Evolutionary conservation across 78 protist species (phyloP).

Genomic region (Polysphondylium violaceum): DNA sequence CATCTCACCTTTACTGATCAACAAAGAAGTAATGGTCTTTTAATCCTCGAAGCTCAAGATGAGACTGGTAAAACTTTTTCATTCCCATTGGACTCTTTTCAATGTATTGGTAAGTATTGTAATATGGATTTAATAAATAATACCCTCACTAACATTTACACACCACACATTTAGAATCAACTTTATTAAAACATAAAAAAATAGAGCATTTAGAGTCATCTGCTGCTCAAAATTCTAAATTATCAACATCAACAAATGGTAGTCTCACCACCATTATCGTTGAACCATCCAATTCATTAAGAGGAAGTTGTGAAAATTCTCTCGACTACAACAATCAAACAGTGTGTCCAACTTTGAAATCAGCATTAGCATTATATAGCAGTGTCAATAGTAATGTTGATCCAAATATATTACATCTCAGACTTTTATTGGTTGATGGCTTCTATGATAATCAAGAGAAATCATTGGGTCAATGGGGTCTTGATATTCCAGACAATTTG

Average conservation of each 20-base stretch:
- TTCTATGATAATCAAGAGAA: too few species aligned
- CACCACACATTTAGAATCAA: not conserved
- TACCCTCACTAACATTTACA: too few species aligned
- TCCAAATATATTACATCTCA: not conserved
- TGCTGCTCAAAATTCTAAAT: not conserved
- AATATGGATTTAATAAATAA: too few species aligned
- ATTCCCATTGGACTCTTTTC: too few species aligned
- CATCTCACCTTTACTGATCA: too few species aligned
- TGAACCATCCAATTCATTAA: not conserved
- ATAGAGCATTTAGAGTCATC: not conserved
- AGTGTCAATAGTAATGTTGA: too few species aligned
- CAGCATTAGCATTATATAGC: not conserved
- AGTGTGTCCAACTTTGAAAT: not conserved
- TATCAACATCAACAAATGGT: not conserved
- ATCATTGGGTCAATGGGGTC: not conserved
- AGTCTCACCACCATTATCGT: not conserved
- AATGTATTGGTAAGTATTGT: too few species aligned
- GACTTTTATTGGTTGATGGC: not conserved
- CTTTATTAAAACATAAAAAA: not conserved
- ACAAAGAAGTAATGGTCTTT: too few species aligned
- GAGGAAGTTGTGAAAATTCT: not conserved
- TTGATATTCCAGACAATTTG: not conserved
- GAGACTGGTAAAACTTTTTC: too few species aligned
- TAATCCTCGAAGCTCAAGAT: too few species aligned
- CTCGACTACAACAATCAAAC: not conserved